phyloP scores from a whole-genome alignment of 2,329 filamentous ascomycete species.

The Aureobasidium pullulans region DNA sequence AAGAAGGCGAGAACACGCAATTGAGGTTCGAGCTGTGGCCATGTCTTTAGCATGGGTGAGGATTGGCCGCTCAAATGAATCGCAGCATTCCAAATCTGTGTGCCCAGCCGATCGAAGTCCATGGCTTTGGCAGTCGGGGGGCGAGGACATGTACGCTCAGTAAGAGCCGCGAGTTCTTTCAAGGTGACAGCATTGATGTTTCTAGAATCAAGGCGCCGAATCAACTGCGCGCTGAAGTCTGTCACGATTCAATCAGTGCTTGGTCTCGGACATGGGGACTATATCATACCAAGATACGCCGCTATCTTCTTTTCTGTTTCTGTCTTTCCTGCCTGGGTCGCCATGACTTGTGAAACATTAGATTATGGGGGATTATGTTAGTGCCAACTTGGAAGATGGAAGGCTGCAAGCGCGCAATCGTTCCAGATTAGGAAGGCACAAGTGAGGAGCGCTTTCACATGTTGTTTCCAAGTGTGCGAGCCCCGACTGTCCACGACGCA shows the following conservation, averaged over 20 bases:
- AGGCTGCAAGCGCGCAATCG: too few species aligned
- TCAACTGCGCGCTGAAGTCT: conserved; percentile 7
- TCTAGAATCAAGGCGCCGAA: conserved; percentile 1
- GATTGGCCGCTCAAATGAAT: conserved; percentile 38
- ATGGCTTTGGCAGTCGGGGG: conserved; percentile 28
- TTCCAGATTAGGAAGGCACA: too few species aligned
- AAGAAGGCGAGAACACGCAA: conserved; percentile 57
- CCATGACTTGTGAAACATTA: background rate
- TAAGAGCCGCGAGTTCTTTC: background rate
- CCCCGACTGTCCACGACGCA: too few species aligned
- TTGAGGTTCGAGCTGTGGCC: conserved; percentile 21
- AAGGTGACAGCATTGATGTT: background rate
- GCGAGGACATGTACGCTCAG: conserved; percentile 17
- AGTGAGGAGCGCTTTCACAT: too few species aligned
- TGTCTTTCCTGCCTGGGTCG: background rate
- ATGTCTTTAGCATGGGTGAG: conserved; percentile 3
- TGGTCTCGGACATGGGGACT: background rate
- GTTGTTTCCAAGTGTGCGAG: too few species aligned
- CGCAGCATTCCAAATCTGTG: conserved; percentile 60
- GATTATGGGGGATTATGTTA: too few species aligned
- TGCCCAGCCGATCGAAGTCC: conserved; percentile 50
- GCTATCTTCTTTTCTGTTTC: background rate
- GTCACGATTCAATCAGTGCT: background rate
- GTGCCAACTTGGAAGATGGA: too few species aligned
- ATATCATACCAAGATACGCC: conserved; percentile 1